A percentile compares a stretch with the other conserved stretches of the same genome.
Conservation (phyloP, 495 filamentous ascomycete genomes). For the Tuber aestivum region DNA sequence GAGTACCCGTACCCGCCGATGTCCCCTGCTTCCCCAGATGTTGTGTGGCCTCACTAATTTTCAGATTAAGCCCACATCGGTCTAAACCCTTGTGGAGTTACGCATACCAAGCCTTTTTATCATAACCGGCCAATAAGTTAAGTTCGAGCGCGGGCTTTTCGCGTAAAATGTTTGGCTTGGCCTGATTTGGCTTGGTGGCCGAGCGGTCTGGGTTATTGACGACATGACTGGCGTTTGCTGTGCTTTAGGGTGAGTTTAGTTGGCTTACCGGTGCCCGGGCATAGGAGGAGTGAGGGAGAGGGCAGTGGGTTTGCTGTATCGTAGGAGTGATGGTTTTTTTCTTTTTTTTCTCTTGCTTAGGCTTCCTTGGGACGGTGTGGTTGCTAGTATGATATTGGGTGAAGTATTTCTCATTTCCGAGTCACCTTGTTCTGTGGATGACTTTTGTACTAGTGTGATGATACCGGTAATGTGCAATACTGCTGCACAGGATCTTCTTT, state of each 20-base stretch:
- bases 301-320: not conserved
- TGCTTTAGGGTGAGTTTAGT: not conserved
- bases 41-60: not conserved
- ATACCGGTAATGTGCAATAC: not conserved
- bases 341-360: not conserved
- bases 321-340: not conserved
- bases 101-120: conserved; percentile 1
- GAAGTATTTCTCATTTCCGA: not conserved
- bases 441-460: not conserved
- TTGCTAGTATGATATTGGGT: not conserved
- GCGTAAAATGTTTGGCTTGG: not conserved
- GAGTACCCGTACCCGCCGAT: too few species aligned
- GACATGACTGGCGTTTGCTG: not conserved
- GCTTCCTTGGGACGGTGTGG: not conserved
- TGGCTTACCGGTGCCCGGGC: not conserved
- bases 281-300: not conserved
- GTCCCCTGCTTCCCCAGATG: too few species aligned
- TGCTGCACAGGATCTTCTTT: not conserved
- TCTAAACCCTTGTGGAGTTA: not conserved
- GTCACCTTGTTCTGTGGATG: not conserved
- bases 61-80: not conserved
- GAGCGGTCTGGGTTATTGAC: not conserved
- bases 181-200: not conserved
- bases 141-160: not conserved
- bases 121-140: not conserved